Conservation (phyloP, 768 basidiomycete genomes). For the Brasilioporus rufonigricans region DNA sequence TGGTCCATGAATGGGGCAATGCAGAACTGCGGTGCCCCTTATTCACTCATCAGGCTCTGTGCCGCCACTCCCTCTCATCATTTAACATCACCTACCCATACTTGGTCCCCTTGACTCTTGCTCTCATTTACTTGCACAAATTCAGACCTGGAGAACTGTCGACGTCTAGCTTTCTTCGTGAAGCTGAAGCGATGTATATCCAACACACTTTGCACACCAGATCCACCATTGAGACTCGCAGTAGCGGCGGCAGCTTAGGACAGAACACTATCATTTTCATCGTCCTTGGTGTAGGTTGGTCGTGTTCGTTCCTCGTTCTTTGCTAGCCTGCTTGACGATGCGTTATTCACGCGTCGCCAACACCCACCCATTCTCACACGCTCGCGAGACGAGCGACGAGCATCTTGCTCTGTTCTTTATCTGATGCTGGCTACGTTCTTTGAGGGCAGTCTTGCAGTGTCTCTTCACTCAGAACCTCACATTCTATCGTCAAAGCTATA, state of each 20-base stretch:
- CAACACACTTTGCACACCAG: slow-evolving; percentile 11
- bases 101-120: slow-evolving; percentile 7
- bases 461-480: not conserved
- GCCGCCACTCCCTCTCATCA: slow-evolving; percentile 9
- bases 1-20: slow-evolving; percentile 19
- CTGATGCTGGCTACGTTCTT: not conserved
- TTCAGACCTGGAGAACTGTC: not conserved
- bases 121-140: slow-evolving; percentile 3
- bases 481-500: not conserved
- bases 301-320: slow-evolving; percentile 3
- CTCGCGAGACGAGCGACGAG: not conserved
- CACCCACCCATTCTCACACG: not conserved
- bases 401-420: not conserved
- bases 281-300: slow-evolving; percentile 26
- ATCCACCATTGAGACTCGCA: not conserved
- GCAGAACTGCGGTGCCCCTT: slow-evolving; percentile 9
- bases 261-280: slow-evolving; percentile 23
- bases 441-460: not conserved
- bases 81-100: slow-evolving; percentile 13
- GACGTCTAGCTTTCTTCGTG: not conserved
- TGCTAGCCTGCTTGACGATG: slow-evolving; percentile 1
- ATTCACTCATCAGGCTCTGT: slow-evolving; percentile 11
- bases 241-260: slow-evolving; percentile 4
- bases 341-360: not conserved
- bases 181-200: not conserved